Conservation (phyloP, 2,329 filamentous ascomycete species). For the Paracoccidioides brasiliensis region DNA sequence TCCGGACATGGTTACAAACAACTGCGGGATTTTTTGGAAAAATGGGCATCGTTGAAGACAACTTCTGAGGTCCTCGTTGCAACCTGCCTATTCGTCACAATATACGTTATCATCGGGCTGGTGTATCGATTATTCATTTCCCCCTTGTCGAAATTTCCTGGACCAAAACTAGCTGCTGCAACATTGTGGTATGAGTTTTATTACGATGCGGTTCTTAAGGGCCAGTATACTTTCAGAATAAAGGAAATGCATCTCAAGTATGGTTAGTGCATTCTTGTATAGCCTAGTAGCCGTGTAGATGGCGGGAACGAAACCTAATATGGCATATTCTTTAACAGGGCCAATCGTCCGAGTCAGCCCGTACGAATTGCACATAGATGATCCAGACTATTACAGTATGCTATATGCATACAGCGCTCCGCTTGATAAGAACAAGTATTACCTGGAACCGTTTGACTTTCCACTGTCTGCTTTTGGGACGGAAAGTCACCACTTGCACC, state of each 20-base stretch:
- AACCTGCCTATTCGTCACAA: neutral
- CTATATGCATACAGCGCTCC: slow-evolving; percentile 14
- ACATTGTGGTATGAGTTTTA: slow-evolving; percentile 19
- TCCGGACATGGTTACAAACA: neutral
- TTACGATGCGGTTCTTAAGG: slow-evolving; percentile 15
- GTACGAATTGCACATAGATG: slow-evolving; percentile 15
- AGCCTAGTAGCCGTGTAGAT: neutral
- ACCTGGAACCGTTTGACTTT: slow-evolving; percentile 15
- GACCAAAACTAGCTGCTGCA: slow-evolving; percentile 16
- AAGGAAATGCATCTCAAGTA: slow-evolving; percentile 21
- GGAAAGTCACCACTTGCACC: slow-evolving; percentile 15
- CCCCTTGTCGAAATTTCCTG: slow-evolving; percentile 17
- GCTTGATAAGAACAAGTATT: slow-evolving; percentile 14
- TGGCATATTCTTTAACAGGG: slow-evolving; percentile 5
- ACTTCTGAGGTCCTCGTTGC: neutral
- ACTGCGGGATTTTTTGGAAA: neutral
- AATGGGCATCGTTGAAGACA: neutral
- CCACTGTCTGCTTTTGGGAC: slow-evolving; percentile 21
- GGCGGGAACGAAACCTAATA: neutral
- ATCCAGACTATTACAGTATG: slow-evolving; percentile 13
- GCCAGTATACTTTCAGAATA: slow-evolving; percentile 20
- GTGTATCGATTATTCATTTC: slow-evolving; percentile 17
- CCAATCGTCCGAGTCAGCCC: slow-evolving; percentile 17
- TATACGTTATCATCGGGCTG: slow-evolving; percentile 4
- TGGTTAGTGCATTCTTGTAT: slow-evolving; percentile 10